Base-by-base conservation (phyloP, 2,329 filamentous ascomycete genomes). In the Parafenestella ontariensis region DNA sequence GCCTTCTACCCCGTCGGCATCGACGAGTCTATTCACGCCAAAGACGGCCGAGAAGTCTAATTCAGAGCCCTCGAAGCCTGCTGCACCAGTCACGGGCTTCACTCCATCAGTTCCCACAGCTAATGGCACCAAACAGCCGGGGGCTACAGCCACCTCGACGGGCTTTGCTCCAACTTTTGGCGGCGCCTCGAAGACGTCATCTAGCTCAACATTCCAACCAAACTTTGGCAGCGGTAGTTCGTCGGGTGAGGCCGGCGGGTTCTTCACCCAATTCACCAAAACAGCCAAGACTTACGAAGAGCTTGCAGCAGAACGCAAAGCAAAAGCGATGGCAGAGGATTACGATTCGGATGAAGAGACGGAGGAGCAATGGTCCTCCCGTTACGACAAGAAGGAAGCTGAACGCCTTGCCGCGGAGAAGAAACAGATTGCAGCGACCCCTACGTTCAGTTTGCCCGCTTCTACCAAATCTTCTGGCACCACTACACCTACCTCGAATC, bases 311-410 rank as follows among this genome's bases (percentile, higher is more conserved):
- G 71, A 75, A 50, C 69, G 68, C 7, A 75, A 75, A 61, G 61
- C 69, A 51, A 75, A 75, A 54, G 72, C 66, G 6, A 70, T 64
- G 51, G 68, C 66, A 11, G 73, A 64, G 26, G 73, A 75, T 26
- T 74, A 62, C n/a, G 73, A 76, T 47, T 72, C 68, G 2, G 73
- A 76, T 28, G 70, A 75, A 5, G 72, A 75, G 50, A 69, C 64
- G 11, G 59, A 74, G 43, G 71, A 68, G 48, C 58, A 73, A 42
- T 76, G 70, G 68, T 68, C 66, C 33, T 64, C 65, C 8, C 65
- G 66, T 17, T 74, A 67, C 29, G 71, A 76, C 42, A 56, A 64
- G 23, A 46, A 68, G 28, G 69, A 74, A 53, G 69, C 63, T 9
- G 64, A 68, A 29, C 70, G 71, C 26, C 54, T 66, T 36, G 69